phyloP scores from a whole-genome alignment of 805 yeast species.

The Lachancea thermotolerans region DNA sequence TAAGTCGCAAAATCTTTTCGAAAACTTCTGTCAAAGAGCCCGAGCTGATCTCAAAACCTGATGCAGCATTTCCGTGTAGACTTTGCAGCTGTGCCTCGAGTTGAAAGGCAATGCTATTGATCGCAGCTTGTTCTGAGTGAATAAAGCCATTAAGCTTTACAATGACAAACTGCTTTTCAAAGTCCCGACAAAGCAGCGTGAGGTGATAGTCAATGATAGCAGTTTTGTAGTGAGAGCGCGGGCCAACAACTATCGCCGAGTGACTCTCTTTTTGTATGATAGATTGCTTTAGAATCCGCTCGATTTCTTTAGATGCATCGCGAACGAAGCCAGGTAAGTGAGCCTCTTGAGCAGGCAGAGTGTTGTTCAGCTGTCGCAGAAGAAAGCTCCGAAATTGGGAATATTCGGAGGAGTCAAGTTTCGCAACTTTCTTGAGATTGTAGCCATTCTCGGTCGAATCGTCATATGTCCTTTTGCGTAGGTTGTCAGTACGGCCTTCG shows the following conservation, averaged over 20 bases:
- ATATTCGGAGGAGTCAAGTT: background rate
- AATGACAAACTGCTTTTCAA: slow-evolving; percentile 47
- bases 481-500: background rate
- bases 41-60: slow-evolving; percentile 35
- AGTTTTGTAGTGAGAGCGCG: slow-evolving; percentile 73
- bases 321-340: slow-evolving; percentile 17
- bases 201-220: slow-evolving; percentile 54
- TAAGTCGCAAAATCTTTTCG: slow-evolving; percentile 45
- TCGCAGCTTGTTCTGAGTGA: slow-evolving; percentile 70
- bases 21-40: slow-evolving; percentile 56
- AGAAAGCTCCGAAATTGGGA: slow-evolving; percentile 16
- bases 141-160: slow-evolving; percentile 63
- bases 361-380: slow-evolving; percentile 19
- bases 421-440: background rate
- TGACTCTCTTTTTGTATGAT: slow-evolving; percentile 67
- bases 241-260: slow-evolving; percentile 75
- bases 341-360: slow-evolving; percentile 17
- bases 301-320: slow-evolving; percentile 39
- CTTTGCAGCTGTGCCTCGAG: slow-evolving; percentile 45
- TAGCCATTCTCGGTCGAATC: background rate
- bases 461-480: background rate
- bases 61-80: slow-evolving; percentile 21
- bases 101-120: slow-evolving; percentile 81
- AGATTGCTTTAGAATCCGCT: slow-evolving; percentile 54
- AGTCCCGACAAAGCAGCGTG: slow-evolving; percentile 34